phyloP scores from a whole-genome alignment of 129 eudicot genomes.

The Heracleum sosnowskyi region DNA sequence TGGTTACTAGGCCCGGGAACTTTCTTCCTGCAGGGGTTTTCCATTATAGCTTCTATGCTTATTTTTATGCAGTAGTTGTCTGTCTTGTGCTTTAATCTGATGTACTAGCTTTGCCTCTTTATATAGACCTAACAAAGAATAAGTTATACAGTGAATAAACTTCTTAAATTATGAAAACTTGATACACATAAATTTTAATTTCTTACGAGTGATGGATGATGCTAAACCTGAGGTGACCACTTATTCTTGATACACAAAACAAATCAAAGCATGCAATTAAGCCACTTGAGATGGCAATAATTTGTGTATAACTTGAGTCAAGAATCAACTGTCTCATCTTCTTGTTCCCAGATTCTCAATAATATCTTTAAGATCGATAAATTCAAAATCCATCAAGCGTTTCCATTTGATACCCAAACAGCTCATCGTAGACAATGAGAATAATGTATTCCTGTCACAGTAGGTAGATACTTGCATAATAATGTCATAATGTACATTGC shows the following conservation, averaged over 20 bases:
- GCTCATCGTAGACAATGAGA: neutral
- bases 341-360: neutral
- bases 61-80: neutral
- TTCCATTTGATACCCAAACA: neutral
- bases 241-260: neutral
- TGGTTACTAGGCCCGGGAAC: neutral
- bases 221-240: neutral
- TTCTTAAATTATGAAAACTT: no score
- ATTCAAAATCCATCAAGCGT: neutral
- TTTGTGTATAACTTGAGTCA: neutral
- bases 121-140: neutral
- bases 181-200: neutral
- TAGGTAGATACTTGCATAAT: no score
- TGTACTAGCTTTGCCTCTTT: neutral
- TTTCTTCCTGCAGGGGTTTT: neutral
- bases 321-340: neutral
- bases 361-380: neutral
- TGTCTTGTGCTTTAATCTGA: neutral
- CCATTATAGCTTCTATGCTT: neutral
- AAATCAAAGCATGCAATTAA: neutral
- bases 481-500: neutral
- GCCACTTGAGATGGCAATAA: slow-evolving; percentile 1
- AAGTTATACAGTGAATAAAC: neutral
- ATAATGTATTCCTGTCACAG: neutral
- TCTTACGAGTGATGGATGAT: no score